Base-by-base conservation (phyloP, 345 rosid genomes). In the Zanthoxylum bungeanum region DNA sequence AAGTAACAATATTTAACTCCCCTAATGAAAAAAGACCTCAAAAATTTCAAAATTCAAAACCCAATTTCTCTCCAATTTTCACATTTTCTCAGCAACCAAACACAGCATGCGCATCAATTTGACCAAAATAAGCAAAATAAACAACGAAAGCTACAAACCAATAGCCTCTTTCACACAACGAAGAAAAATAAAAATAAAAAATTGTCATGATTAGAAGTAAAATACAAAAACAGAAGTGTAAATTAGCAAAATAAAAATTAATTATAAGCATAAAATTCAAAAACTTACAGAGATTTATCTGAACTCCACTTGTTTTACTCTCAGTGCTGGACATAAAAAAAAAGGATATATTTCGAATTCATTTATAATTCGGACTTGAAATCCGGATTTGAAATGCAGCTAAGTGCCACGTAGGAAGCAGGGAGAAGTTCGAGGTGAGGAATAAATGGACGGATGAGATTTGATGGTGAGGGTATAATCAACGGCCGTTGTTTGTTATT, bases 341-440 rank as follows among this genome's bases (percentile, higher is more conserved):
- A 4, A 36, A 37, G 34, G 33, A 0, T 9, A 16, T 36, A 36
- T 58, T 39, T 37, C 4, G 53, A 40, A 5, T 56, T 1, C 5
- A 50, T 36, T 68, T 53, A 68, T 57, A 25, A 0, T 42, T 21
- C 90, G 95, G 91, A 93, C 85, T 80, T 81, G 84, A 87, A 86
- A 83, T 68, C 75, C 87, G 83, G 92, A 84, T 78, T 88, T 90
- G 71, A 89, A 87, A 85, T 75, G 80, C 79, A 56, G 73, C 86
- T 84, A 76, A 88, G 59, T 82, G 85, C 85, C 93, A 87, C 83
- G 83, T 86, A 42, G 67, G 79, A 77, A 28, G 60, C 40, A 27
- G 17, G 51, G 39, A 33, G 66, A 47, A 36, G 66, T 55, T 74
- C 52, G 59, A 63, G 66, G 36, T 31, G 44, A 42, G 60, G 55